These are phyloP conservation scores for Centella asiatica DNA, from an alignment of 129 eudicot species.

Conservation along the genomic window DNA sequence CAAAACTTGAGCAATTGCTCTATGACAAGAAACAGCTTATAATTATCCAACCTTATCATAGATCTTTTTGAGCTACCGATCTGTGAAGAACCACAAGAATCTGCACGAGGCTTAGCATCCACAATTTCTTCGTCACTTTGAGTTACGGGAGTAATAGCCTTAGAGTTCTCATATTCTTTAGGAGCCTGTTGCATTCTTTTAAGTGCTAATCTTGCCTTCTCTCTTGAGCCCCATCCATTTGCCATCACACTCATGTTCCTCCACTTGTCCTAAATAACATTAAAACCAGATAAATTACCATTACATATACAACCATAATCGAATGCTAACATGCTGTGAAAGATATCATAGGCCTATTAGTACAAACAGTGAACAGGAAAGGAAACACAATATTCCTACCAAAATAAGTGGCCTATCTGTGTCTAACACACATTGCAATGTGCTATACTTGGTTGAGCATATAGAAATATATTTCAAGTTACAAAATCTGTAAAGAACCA, in stretches of 20 bases:
- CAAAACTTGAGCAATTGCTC: too few relatives aligned
- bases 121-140: slow-evolving; percentile 67
- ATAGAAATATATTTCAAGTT: too few relatives aligned
- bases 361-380: too few relatives aligned
- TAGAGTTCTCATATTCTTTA: slow-evolving; percentile 52
- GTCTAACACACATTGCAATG: too few relatives aligned
- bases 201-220: slow-evolving; percentile 74
- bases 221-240: slow-evolving; percentile 89
- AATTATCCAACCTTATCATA: slow-evolving; percentile 63
- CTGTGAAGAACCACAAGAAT: slow-evolving; percentile 66
- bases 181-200: slow-evolving; percentile 57
- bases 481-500: too few relatives aligned
- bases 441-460: too few relatives aligned
- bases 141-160: slow-evolving; percentile 27
- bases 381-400: too few relatives aligned
- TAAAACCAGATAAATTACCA: slow-evolving; percentile 2
- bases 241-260: slow-evolving; percentile 99
- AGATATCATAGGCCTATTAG: background rate
- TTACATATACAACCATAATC: background rate
- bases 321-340: background rate
- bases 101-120: slow-evolving; percentile 50
- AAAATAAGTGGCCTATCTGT: too few relatives aligned
- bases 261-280: slow-evolving; percentile 79
- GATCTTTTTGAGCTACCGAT: slow-evolving; percentile 76
- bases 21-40: too few relatives aligned